Base-by-base conservation (phyloP, 2,329 filamentous ascomycete species). In the Aspergillus sp. region DNA sequence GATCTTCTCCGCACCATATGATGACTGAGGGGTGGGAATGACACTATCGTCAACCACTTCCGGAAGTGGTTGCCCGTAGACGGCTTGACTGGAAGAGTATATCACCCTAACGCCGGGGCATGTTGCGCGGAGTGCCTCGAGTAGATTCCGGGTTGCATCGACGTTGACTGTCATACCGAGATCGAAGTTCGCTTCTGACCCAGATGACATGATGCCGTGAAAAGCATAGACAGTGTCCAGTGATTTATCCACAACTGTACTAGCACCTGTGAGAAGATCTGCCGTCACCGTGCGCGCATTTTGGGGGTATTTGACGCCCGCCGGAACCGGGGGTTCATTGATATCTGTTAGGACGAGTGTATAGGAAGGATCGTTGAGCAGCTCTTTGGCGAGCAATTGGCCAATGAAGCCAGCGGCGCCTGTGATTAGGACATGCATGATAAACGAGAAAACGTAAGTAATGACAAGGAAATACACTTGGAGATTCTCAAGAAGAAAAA, bases 161-260 rank as follows among this genome's bases (percentile, higher is more conserved):
- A 89, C 80, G 72, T 89, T 89, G 55, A 89, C 86, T 46, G 77
- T 79, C 63, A 87, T 79, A 2, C 85, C 86, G 1, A 87, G 77
- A 54, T 85, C 83, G 64, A 85, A 86, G 74, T 88, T 82, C 47
- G 84, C 84, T 74, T 89, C 87, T 17, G 85, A 84, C 6, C 85
- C 86, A 13, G 83, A 83, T 0, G 86, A 89, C 87, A 89, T 89
- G 79, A 89, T 87, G 64, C 87, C 87, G 74, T 89, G 87, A 72
- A 89, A 85, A 68, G 87, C 79, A 75, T 87, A 89, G 61, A 84
- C 80, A 51, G 83, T 83, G 62, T 82, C 78, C 3, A 86, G 76
- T 1, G 82, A 80, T 28, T 77, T 74, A 25, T 74, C 66, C 38
- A 79, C 74, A 5, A 81, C 63, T 13, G 69, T 65, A 23, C 71